Percentiles rank a stretch among this genome's conserved stretches.
Evolutionary conservation across 2,329 filamentous ascomycete species (phyloP).

Genomic region (Sclerotinia glacialis): DNA sequence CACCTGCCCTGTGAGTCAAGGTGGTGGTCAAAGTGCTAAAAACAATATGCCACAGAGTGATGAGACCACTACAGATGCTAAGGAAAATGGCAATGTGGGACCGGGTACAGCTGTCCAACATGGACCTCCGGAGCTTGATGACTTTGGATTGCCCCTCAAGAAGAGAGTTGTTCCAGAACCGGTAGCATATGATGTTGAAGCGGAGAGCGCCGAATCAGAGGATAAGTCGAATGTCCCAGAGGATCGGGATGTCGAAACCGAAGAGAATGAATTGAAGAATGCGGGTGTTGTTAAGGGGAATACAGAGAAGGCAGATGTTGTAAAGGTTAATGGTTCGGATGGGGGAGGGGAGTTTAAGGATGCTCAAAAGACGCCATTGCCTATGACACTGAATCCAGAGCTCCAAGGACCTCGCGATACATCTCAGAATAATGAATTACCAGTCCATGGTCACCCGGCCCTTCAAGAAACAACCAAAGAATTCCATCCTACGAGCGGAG

Average conservation of each 20-base stretch:
- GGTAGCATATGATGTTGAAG: slow-evolving; percentile 27
- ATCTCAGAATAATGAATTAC: slow-evolving; percentile 3
- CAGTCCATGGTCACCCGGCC: slow-evolving; percentile 8
- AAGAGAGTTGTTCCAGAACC: slow-evolving; percentile 44
- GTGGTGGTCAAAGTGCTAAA: slow-evolving; percentile 23
- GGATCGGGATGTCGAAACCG: slow-evolving; percentile 4
- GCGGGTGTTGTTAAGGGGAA: slow-evolving; percentile 4
- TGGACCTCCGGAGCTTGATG: slow-evolving; percentile 53
- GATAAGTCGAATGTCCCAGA: background rate
- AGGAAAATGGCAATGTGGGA: slow-evolving; percentile 28
- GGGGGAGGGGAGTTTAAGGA: slow-evolving; percentile 45
- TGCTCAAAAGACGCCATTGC: slow-evolving; percentile 39
- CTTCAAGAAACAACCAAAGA: slow-evolving; percentile 21
- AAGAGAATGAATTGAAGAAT: slow-evolving; percentile 18
- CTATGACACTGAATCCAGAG: slow-evolving; percentile 28
- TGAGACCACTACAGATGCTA: slow-evolving; percentile 30
- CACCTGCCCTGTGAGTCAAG: slow-evolving; percentile 22
- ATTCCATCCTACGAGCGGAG: slow-evolving; percentile 20
- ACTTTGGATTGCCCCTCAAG: slow-evolving; percentile 67
- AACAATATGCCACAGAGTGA: slow-evolving; percentile 38
- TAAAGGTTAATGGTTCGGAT: slow-evolving; percentile 34
- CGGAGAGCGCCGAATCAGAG: background rate
- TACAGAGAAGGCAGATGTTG: slow-evolving; percentile 22
- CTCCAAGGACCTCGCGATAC: slow-evolving; percentile 23
- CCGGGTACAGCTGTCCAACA: slow-evolving; percentile 19